Evolutionary conservation across 1,139 yeast genomes (phyloP), one percentile per base, ranked within the genome.

Genomic region (Torulaspora globosa): DNA sequence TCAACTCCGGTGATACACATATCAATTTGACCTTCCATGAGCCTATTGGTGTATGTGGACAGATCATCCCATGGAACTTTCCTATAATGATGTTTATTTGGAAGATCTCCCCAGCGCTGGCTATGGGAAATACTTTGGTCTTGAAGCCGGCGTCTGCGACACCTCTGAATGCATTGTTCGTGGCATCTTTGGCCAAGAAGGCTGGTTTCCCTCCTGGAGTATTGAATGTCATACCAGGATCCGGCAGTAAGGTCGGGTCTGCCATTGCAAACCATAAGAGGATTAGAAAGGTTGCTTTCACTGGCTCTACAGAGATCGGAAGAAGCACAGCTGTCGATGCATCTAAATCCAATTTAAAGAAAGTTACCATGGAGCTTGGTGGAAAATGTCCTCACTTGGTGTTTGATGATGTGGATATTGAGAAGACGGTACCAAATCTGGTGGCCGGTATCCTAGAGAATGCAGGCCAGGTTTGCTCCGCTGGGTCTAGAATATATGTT

Each of bases 11-110:
- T 59, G 70, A 72, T 41, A 63, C 72, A 37, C 80, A 80, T 59
- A 74, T 84, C 59, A 81, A 79, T 54, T 84, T 79, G 69, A 78
- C 83, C 15, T 63, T 70, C 47, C 75, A 78, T 53, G 94, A 85
- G 66, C 95, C 95, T 51, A 70, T 83, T 54, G 95, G 95, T 59
- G 92, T 87, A 41, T 83, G 90, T 70, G 95, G 92, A 49, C 90
- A 84, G 65, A 84, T 87, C 59, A 85, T 86, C 52, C 95, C 96
- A 53, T 87, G 95, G 95, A 87, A 87, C 69, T 87, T 84, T 77
- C 95, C 95, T 53, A 63, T 84, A 58, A 74, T 82, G 69, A 84
- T 85, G 87, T 75, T 82, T 59, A 71, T 86, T 19, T 85, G 95
- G 95, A 83, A 83, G 65, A 70, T 85, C 49, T 90, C 83, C 44